Evolutionary conservation across 352 stramenopile genomes (phyloP), one percentile per base, ranked within the genome.

Genomic region (Elongisporangium senticosum): DNA sequence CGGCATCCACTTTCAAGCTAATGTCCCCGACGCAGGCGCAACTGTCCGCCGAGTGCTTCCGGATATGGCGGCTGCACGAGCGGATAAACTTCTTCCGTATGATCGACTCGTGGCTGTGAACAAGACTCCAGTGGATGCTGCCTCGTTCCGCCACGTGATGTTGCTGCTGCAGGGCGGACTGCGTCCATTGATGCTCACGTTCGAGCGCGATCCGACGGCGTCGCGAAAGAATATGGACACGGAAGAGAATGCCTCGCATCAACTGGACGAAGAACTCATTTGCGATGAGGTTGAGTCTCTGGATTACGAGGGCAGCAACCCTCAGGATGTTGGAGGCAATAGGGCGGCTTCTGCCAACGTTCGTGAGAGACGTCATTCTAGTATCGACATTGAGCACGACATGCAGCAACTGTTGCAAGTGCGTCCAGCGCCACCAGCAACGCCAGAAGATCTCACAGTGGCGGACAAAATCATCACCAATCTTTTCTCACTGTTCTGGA

Each of bases 401-500:
- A 21, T 19, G n/a, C 13, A 21, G 23, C 52, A 28, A 0, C 33
- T 20, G 0, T 23, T 20, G 11, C 20, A 17, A 26, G 43, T 14
- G 2, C 37, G 40, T 17, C 15, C 0, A 15, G 17, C 10, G 17
- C 33, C 33, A 43, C 33, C 33, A 43, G 33, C 8, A 43, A 43
- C 11, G 7, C 33, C 33, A 20, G 75, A 79, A 7, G 74, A 85
- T 20, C 74, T 77, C 49, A 78, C 78, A 24, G 65, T 93, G 15
- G 83, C 85, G 5, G 85, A 95, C 63, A 73, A 82, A 23, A 90
- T 95, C 60, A 90, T 95, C 69, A 89, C 81, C 17, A 89, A 86
- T 61, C 61, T 95, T 4, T 95, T 95, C 62, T 90, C 85, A 15
- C 68, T 95, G 10, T 90, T 93, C 43, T 95, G 85, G 85, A 79